Evolutionary conservation across 176 grass and related monocot species (phyloP).

Genomic region (Bromus sterilis): DNA sequence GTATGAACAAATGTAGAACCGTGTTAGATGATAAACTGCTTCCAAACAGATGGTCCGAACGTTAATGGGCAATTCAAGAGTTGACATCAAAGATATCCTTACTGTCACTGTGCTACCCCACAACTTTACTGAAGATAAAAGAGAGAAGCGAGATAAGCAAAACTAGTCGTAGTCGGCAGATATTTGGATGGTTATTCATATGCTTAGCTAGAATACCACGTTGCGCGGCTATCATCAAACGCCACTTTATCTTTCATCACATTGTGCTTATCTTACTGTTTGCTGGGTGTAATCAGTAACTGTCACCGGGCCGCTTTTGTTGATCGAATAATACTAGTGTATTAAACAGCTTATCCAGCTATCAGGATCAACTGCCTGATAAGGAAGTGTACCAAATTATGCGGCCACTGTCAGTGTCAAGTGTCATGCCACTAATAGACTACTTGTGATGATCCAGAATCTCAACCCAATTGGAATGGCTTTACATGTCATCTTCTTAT

Average conservation of each 20-base stretch:
- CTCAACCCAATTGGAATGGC: neutral
- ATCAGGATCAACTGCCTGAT: neutral
- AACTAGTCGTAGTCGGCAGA: too few species aligned
- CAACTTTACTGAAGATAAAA: too few species aligned
- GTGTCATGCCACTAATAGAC: neutral
- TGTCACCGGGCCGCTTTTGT: neutral
- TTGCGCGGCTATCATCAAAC: neutral
- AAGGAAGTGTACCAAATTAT: neutral
- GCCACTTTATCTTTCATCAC: neutral
- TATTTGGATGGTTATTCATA: neutral
- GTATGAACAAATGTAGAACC: too few species aligned
- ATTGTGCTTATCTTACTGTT: neutral
- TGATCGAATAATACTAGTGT: neutral
- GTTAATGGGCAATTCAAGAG: too few species aligned
- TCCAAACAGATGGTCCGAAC: too few species aligned
- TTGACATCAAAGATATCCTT: too few species aligned
- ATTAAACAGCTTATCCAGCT: neutral
- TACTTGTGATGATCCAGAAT: neutral
- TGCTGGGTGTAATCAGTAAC: neutral
- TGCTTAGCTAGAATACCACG: too few species aligned
- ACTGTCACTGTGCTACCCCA: too few species aligned
- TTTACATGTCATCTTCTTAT: neutral
- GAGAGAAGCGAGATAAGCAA: neutral
- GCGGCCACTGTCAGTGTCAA: neutral
- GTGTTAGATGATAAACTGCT: too few species aligned